Conservation (phyloP, 352 stramenopile genomes). For the Phytophthora pseudosyringae region DNA sequence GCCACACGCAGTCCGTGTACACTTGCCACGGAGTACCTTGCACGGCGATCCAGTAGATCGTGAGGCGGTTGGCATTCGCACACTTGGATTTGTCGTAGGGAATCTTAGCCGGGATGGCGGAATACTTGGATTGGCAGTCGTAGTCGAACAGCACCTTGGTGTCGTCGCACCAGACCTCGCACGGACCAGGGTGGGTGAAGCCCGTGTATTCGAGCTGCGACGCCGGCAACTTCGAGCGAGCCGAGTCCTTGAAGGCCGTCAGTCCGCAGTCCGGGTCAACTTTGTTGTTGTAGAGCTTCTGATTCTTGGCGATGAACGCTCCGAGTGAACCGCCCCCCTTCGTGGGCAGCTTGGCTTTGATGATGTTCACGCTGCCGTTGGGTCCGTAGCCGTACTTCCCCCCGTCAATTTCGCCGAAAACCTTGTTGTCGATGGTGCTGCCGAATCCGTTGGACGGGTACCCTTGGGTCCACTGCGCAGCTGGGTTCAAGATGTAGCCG, state of each 20-base stretch:
- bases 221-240: slow-evolving; percentile 42
- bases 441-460: slow-evolving; percentile 56
- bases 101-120: slow-evolving; percentile 38
- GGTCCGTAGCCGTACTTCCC: slow-evolving; percentile 52
- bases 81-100: slow-evolving; percentile 55
- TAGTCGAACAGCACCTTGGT: slow-evolving; percentile 54
- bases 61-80: slow-evolving; percentile 47
- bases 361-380: slow-evolving; percentile 43
- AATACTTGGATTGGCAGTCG: slow-evolving; percentile 56
- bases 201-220: slow-evolving; percentile 50
- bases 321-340: slow-evolving; percentile 47
- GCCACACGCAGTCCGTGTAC: slow-evolving; percentile 56
- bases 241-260: slow-evolving; percentile 47
- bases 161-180: slow-evolving; percentile 68
- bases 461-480: slow-evolving; percentile 38
- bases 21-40: slow-evolving; percentile 65
- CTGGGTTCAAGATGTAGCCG: slow-evolving; percentile 55
- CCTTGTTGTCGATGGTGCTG: slow-evolving; percentile 42
- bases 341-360: slow-evolving; percentile 40
- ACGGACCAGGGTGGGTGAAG: slow-evolving; percentile 65
- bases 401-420: slow-evolving; percentile 42
- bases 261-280: slow-evolving; percentile 47
- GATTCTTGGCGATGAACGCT: slow-evolving; percentile 52
- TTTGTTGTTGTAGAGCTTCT: slow-evolving; percentile 44
- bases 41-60: slow-evolving; percentile 64